Evolutionary conservation across 306 rosid genomes (phyloP).

Genomic region (Amphicarpaea edgeworthii): DNA sequence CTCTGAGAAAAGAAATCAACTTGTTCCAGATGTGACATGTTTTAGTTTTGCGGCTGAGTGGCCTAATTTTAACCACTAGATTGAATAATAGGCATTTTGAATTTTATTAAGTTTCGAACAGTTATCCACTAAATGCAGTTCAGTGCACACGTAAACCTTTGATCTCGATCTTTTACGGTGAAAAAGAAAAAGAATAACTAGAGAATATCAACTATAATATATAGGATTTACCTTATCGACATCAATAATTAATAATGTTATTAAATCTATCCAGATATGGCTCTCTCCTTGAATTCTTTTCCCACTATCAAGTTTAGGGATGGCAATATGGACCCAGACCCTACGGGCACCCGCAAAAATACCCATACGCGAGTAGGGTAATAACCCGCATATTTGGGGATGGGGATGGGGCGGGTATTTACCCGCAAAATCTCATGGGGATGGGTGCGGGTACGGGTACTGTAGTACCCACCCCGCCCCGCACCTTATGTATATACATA

Average conservation of each 20-base stretch:
- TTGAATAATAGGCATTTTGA: background rate
- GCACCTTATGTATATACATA: too few species aligned
- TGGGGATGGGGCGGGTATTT: too few species aligned
- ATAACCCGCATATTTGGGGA: too few species aligned
- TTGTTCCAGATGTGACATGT: background rate
- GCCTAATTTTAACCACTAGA: constrained; percentile 1
- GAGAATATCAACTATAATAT: background rate
- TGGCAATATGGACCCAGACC: too few species aligned
- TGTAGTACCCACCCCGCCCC: too few species aligned
- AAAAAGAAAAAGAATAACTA: background rate
- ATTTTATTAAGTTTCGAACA: background rate
- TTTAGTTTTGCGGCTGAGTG: background rate
- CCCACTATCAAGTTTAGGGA: too few species aligned
- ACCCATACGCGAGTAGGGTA: too few species aligned
- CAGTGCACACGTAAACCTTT: background rate
- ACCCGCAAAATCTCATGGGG: too few species aligned
- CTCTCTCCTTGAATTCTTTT: background rate
- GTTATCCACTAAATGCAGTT: background rate
- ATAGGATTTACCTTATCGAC: background rate
- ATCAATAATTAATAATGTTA: background rate
- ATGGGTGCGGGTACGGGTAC: too few species aligned
- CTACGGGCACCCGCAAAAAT: too few species aligned
- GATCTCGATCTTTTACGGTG: background rate
- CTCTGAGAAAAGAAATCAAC: background rate
- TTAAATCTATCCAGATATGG: background rate